Conservation (phyloP, 2,329 filamentous ascomycete genomes). For the Talaromyces sp. region DNA sequence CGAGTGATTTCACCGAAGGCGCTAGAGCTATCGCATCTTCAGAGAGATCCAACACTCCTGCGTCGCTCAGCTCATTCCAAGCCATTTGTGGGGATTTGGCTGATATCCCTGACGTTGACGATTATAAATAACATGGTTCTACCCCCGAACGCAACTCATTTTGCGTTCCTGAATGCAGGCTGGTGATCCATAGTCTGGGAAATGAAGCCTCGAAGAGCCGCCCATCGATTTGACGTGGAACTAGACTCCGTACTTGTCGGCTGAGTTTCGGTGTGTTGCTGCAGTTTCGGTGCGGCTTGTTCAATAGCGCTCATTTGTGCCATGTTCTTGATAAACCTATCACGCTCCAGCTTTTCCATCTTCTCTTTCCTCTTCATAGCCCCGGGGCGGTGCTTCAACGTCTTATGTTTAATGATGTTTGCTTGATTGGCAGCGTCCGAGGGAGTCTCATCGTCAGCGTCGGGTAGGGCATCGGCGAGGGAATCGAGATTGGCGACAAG, state of each 20-base stretch:
- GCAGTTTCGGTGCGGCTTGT: slow-evolving; percentile 21
- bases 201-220: slow-evolving; percentile 77
- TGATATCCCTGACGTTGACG: neutral
- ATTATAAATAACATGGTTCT: neutral
- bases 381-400: slow-evolving; percentile 69
- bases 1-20: neutral
- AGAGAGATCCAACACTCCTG: neutral
- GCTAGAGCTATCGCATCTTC: neutral
- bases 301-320: slow-evolving; percentile 61
- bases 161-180: slow-evolving; percentile 59
- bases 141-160: neutral
- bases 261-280: slow-evolving; percentile 18
- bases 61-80: neutral
- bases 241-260: slow-evolving; percentile 20
- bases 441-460: slow-evolving; percentile 50
- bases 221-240: slow-evolving; percentile 64
- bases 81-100: neutral
- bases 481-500: slow-evolving; percentile 70
- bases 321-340: slow-evolving; percentile 79
- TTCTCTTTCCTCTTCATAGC: slow-evolving; percentile 80
- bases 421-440: slow-evolving; percentile 50
- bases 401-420: slow-evolving; percentile 71
- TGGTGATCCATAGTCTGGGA: slow-evolving; percentile 86
- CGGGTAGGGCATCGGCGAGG: slow-evolving; percentile 76
- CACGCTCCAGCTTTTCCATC: slow-evolving; percentile 74